Conservation (phyloP, 2,329 filamentous ascomycete species). For the Apiospora rasikravindrae region DNA sequence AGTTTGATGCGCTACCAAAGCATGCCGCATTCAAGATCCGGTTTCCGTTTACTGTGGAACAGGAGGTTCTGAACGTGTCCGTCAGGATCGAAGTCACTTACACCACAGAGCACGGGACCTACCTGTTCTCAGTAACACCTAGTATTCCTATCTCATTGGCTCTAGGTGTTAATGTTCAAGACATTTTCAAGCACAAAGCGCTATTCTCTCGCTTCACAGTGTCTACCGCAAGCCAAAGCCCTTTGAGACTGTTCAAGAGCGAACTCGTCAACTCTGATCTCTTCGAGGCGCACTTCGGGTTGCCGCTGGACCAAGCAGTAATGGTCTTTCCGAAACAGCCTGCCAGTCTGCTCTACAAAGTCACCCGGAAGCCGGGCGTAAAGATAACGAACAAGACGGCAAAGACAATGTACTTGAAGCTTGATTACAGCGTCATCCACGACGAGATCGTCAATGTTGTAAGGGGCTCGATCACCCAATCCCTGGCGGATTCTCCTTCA, state of each 20-base stretch:
- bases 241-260: constrained; percentile 75
- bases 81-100: constrained; percentile 80
- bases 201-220: constrained; percentile 92
- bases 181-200: constrained; percentile 83
- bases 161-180: constrained; percentile 94
- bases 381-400: constrained; percentile 41
- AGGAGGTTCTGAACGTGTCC: constrained; percentile 72
- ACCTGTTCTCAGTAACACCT: constrained; percentile 66
- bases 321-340: constrained; percentile 82
- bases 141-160: constrained; percentile 76
- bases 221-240: constrained; percentile 76
- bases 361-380: constrained; percentile 58
- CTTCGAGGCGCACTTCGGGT: constrained; percentile 68
- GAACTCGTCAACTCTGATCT: constrained; percentile 72
- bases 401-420: constrained; percentile 67
- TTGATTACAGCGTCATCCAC: constrained; percentile 78
- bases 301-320: constrained; percentile 56
- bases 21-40: constrained; percentile 60
- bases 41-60: constrained; percentile 85
- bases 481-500: constrained; percentile 47
- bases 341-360: constrained; percentile 79
- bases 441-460: constrained; percentile 69
- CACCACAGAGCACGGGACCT: constrained; percentile 68
- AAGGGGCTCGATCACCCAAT: constrained; percentile 46
- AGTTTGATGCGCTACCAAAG: constrained; percentile 52